These are phyloP conservation scores for Candolleomyces eurysporus DNA, from an alignment of 768 basidiomycete species.

Conservation along the genomic window DNA sequence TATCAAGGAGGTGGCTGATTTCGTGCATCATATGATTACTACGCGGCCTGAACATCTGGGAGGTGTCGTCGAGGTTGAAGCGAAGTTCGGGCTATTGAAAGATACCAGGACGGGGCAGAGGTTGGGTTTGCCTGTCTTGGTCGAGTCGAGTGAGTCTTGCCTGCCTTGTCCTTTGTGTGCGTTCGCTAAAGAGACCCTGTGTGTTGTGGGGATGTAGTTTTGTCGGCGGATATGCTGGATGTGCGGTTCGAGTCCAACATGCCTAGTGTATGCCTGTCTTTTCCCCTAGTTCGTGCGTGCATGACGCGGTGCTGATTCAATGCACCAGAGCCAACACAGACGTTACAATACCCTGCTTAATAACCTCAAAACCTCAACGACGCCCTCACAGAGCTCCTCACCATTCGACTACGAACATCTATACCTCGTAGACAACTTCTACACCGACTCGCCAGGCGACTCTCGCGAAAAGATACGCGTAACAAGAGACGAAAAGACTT, in stretches of 20 bases:
- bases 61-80: constrained; percentile 82
- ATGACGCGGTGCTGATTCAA: neutral
- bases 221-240: constrained; percentile 58
- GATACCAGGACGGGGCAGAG: constrained; percentile 47
- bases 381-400: constrained; percentile 50
- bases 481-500: constrained; percentile 76
- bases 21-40: constrained; percentile 69
- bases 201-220: constrained; percentile 47
- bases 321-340: constrained; percentile 73
- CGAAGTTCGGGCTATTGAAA: constrained; percentile 81
- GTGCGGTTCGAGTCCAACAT: constrained; percentile 91
- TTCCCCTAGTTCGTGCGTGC: constrained; percentile 1
- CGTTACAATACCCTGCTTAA: constrained; percentile 89
- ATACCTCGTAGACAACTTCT: constrained; percentile 79
- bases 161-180: constrained; percentile 18
- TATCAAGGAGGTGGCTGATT: constrained; percentile 88
- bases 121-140: constrained; percentile 66
- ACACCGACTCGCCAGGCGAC: constrained; percentile 29
- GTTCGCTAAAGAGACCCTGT: neutral
- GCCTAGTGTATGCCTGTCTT: constrained; percentile 61
- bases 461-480: constrained; percentile 72
- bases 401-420: constrained; percentile 76
- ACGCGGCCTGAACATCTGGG: constrained; percentile 48
- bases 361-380: constrained; percentile 56
- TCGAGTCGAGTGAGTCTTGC: constrained; percentile 71